Evolutionary conservation across 805 yeast species (phyloP), one percentile per base, ranked within the genome.

Genomic region (Lipomyces kockii): DNA sequence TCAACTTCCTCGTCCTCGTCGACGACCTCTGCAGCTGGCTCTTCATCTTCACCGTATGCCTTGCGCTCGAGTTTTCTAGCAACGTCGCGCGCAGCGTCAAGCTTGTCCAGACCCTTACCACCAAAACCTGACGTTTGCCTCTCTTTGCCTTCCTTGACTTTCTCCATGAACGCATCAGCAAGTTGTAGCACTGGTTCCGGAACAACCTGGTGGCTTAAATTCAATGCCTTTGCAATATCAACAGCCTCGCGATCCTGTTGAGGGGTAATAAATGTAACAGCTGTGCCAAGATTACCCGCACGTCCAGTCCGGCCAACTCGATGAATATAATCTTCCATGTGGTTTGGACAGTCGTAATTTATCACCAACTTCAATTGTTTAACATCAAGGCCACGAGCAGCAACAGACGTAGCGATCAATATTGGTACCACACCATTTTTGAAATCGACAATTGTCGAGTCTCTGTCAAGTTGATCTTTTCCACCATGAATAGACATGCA

Each of bases 321-420:
- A 79, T 95, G 99, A 12, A 95, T 94, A 75, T 95, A 95, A 76
- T 95, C 98, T 70, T 97, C 98, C 83, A 92, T 83, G 68, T 93
- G 97, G 70, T 84, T 90, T 0, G 97, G 97, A 0, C 91, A 84
- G 71, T 90, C 92, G 74, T 84, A 90, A 79, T 95, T 90, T 6
- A 95, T 81, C 1, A 95, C 98, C 56, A 93, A 77, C 65, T 87
- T 87, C 32, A 94, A 83, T 27, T 88, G 89, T 62, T 92, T 90
- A n/a, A 95, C 97, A 78, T 95, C 98, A 29, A 95, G 80, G 0
- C 99, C 99, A 69, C 99, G 83, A 0, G 99, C 97, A 2, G 98
- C 92, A 32, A 95, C 90, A 1, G 97, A 95, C 0, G 99, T 95
- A 7, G 98, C 97, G 34, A 95, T 85, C 60, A 95, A 80, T 0